Evolutionary conservation across 2,329 filamentous ascomycete genomes (phyloP).

Genomic region (Trichophyton mentagrophytes): DNA sequence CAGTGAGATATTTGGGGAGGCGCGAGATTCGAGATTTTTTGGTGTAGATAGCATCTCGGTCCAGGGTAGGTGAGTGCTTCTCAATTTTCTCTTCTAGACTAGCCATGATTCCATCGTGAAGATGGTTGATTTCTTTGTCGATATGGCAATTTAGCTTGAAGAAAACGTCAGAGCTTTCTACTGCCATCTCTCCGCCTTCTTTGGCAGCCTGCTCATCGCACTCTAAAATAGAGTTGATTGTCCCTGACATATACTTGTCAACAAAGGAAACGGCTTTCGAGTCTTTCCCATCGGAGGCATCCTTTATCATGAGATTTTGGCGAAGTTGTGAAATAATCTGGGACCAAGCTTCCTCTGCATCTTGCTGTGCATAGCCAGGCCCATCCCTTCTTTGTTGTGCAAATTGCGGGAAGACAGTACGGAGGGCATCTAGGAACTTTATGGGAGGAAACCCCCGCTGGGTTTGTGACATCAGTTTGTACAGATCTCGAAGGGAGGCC

Average conservation of each 20-base stretch:
- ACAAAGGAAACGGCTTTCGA: slow-evolving; percentile 55
- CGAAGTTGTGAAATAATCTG: slow-evolving; percentile 79
- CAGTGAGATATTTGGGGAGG: slow-evolving; percentile 85
- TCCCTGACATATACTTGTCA: slow-evolving; percentile 79
- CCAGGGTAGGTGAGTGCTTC: slow-evolving; percentile 69
- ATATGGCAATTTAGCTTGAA: slow-evolving; percentile 96
- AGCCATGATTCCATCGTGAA: slow-evolving; percentile 74
- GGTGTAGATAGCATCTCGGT: slow-evolving; percentile 69
- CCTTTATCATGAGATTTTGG: slow-evolving; percentile 59
- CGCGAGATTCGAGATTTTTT: slow-evolving; percentile 83
- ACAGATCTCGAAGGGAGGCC: slow-evolving; percentile 64
- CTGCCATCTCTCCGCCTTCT: slow-evolving; percentile 58
- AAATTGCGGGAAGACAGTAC: slow-evolving; percentile 77
- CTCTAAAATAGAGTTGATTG: slow-evolving; percentile 63
- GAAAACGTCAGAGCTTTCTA: slow-evolving; percentile 60
- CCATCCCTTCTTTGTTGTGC: slow-evolving; percentile 75
- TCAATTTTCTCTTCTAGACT: slow-evolving; percentile 80
- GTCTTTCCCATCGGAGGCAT: slow-evolving; percentile 28
- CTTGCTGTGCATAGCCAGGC: slow-evolving; percentile 86
- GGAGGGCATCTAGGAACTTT: slow-evolving; percentile 68
- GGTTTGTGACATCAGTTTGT: slow-evolving; percentile 78
- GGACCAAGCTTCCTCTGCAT: slow-evolving; percentile 96
- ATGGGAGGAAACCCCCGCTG: slow-evolving; percentile 76
- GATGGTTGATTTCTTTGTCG: slow-evolving; percentile 70
- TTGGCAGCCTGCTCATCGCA: slow-evolving; percentile 72